Evolutionary conservation across 495 filamentous ascomycete genomes (phyloP).

Genomic region (Aspergillus affinis): DNA sequence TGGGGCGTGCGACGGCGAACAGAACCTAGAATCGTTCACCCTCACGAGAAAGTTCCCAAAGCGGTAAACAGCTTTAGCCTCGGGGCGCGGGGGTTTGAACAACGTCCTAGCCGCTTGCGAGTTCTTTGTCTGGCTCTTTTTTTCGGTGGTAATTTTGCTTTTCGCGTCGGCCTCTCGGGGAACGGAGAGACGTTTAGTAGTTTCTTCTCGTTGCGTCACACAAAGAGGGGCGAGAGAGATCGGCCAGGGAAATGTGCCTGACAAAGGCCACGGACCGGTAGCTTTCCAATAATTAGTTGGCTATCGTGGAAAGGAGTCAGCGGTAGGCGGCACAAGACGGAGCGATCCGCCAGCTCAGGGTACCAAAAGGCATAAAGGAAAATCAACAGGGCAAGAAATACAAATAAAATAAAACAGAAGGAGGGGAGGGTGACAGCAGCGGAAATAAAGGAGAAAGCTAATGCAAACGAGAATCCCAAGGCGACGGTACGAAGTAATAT

Average conservation of each 20-base stretch:
- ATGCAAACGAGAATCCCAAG: constrained; percentile 2
- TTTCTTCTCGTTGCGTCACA: constrained; percentile 1
- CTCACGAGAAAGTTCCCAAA: no score
- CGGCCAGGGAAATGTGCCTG: not conserved
- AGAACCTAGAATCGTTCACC: no score
- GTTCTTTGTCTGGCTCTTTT: no score
- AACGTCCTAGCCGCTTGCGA: no score
- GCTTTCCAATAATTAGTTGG: constrained; percentile 14
- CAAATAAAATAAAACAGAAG: not conserved
- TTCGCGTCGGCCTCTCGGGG: no score
- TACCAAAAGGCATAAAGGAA: not conserved
- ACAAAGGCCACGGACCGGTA: constrained; percentile 2
- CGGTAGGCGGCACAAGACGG: not conserved
- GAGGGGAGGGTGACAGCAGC: not conserved
- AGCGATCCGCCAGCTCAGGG: constrained; percentile 3
- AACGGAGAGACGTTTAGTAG: no score
- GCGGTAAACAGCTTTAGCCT: no score
- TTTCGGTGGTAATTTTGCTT: no score
- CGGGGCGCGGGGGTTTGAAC: no score
- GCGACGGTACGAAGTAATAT: constrained; percentile 3
- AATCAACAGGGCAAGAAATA: not conserved
- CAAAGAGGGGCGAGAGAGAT: constrained; percentile 14
- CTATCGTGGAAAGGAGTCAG: constrained; percentile 1
- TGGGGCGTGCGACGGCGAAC: no score
- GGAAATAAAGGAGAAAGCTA: constrained; percentile 1